Evolutionary conservation across 2,329 filamentous ascomycete species (phyloP).

Genomic region (Alternaria gaisen): DNA sequence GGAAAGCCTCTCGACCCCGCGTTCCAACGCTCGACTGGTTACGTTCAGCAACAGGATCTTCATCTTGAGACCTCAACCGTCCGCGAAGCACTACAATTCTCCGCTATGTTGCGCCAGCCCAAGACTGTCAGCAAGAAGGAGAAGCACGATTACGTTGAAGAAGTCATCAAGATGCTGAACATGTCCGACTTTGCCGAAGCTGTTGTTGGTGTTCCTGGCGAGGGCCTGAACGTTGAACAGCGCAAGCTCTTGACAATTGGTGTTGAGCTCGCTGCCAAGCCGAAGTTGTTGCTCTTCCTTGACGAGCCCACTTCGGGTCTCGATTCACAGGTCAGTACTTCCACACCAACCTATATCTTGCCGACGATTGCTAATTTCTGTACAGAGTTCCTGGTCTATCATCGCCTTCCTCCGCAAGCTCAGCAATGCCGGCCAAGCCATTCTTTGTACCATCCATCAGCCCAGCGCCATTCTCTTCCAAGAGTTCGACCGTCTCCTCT

Average conservation of each 20-base stretch:
- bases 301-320: slow-evolving; percentile 69
- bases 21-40: slow-evolving; percentile 52
- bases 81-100: slow-evolving; percentile 48
- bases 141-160: slow-evolving; percentile 69
- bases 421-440: slow-evolving; percentile 58
- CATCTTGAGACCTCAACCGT: slow-evolving; percentile 52
- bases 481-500: slow-evolving; percentile 56
- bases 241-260: slow-evolving; percentile 76
- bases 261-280: slow-evolving; percentile 75
- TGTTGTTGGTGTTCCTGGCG: slow-evolving; percentile 69
- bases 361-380: slow-evolving; percentile 14
- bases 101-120: slow-evolving; percentile 59
- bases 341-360: not conserved
- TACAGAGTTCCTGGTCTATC: slow-evolving; percentile 67
- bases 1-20: slow-evolving; percentile 46
- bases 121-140: slow-evolving; percentile 62
- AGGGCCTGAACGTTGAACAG: slow-evolving; percentile 73
- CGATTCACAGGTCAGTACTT: slow-evolving; percentile 58
- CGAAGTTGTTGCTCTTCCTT: slow-evolving; percentile 68
- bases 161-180: slow-evolving; percentile 71
- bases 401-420: slow-evolving; percentile 69
- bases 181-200: slow-evolving; percentile 74
- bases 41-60: slow-evolving; percentile 53
- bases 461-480: slow-evolving; percentile 57
- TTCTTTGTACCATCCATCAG: slow-evolving; percentile 60